Base-by-base conservation (phyloP, 768 basidiomycete species). In the Panaeolus cyanescens region DNA sequence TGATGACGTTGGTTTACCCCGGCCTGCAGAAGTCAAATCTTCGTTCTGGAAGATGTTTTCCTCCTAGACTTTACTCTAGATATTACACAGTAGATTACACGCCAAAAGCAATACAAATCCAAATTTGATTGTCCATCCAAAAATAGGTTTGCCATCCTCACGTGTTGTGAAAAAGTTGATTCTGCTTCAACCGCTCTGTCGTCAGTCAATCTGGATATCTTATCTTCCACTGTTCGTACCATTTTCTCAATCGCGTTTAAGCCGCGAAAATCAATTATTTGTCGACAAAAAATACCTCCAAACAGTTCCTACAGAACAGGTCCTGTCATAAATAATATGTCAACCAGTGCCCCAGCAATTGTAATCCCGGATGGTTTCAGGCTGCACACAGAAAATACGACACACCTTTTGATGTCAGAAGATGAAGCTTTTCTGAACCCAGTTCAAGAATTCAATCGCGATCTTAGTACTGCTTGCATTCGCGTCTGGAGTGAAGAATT, bases 401-500 rank as follows among this genome's bases (percentile, higher is more conserved):
- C 92, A 0, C 86, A 85, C 69, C 91, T 98, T 70, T 82, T 97
- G 59, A 79, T 95, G 22, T 86, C 89, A 5, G 80, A 84, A 7
- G 91, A 93, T 64, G 90, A 92, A 60, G 93, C 96, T 2, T 99
- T 99, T 74, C 77, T 99, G 62, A 99, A 99, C 71, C 96, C 97
- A 5, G 90, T 98, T 12, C 97, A 99, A 71, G 94, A 99, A 74
- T 99, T 97, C 81, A 99, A 99, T 76, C 84, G 97, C 36, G 97
- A 99, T 75, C 74, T 93, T 50, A 95, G 92, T 64, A 88, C 98
- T 40, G 93, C 95, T 20, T 91, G 91, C 65, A 98, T 99, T 59
- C 82, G 88, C 31, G 86, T 88, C 3, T 99, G 95, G 95, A 90
- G 91, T 61, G 91, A 95, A 68, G 79, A 87, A 59, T 56, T 85